Percentiles rank a stretch among this genome's conserved stretches.
phyloP scores from a whole-genome alignment of 306 rosid species.

The Phaseolus lunatus region DNA sequence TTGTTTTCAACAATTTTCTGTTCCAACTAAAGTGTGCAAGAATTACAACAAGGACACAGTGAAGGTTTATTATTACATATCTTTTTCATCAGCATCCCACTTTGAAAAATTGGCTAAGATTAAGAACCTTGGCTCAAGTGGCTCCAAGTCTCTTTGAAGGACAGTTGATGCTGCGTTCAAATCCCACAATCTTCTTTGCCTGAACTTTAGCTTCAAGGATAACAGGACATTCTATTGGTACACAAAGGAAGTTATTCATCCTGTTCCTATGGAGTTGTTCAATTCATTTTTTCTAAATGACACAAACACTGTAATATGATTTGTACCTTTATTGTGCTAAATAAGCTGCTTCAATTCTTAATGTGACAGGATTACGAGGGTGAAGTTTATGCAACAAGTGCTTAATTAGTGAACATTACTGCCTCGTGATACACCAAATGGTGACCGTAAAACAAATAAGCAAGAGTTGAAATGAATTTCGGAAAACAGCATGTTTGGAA shows the following conservation, averaged over 20 bases:
- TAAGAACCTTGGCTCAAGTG: not conserved
- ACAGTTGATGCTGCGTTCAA: not conserved
- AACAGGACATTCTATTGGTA: not conserved
- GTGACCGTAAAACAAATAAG: constrained; percentile 7
- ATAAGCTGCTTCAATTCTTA: constrained; percentile 16
- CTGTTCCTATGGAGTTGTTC: not conserved
- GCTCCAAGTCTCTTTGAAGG: not conserved
- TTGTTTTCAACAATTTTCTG: constrained; percentile 11
- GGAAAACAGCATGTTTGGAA: constrained; percentile 28
- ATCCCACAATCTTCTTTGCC: not conserved
- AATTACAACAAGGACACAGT: not conserved
- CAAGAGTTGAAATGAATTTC: constrained; percentile 8
- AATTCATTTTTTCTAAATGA: not conserved
- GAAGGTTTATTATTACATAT: constrained; percentile 21
- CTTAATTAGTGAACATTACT: not conserved
- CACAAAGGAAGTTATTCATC: constrained; percentile 11
- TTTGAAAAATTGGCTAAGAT: not conserved
- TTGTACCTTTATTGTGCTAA: not conserved
- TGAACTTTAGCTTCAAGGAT: not conserved
- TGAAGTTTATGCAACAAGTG: constrained; percentile 17
- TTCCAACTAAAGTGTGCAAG: not conserved
- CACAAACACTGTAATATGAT: not conserved
- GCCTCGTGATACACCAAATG: not conserved
- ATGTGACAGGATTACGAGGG: not conserved
- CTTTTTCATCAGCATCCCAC: not conserved